Evolutionary conservation across 306 rosid species (phyloP).

Genomic region (Sicyos edulis): DNA sequence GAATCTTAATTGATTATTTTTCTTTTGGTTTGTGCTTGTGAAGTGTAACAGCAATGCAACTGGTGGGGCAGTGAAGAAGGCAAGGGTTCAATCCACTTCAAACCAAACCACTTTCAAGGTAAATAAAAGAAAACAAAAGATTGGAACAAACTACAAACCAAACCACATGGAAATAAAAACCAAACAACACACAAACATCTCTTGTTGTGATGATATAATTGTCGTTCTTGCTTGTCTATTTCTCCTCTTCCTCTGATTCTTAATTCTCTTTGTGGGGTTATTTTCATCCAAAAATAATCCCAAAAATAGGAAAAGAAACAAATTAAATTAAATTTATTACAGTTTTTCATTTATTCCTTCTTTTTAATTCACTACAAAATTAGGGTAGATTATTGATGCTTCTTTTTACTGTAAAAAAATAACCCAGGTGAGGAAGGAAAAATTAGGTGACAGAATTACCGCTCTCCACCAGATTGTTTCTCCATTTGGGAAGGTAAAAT

Average conservation of each 20-base stretch:
- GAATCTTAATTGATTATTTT: background rate
- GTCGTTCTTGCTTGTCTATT: constrained; percentile 79
- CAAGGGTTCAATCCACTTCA: constrained; percentile 85
- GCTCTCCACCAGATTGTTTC: constrained; percentile 98
- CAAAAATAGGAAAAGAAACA: background rate
- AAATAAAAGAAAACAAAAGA: constrained; percentile 18
- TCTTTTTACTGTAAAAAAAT: background rate
- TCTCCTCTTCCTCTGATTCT: constrained; percentile 2
- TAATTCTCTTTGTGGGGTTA: constrained; percentile 12
- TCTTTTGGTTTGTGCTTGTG: background rate
- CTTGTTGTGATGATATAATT: constrained; percentile 37
- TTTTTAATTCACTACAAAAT: background rate
- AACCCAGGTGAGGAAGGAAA: constrained; percentile 86
- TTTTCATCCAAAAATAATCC: constrained; percentile 7
- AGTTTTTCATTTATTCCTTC: background rate
- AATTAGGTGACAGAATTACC: constrained; percentile 97
- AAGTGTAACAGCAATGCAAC: constrained; percentile 72
- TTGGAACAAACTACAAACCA: background rate
- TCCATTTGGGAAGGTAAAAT: constrained; percentile 89
- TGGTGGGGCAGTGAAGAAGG: constrained; percentile 88
- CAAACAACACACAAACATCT: constrained; percentile 29
- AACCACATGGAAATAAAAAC: constrained; percentile 16
- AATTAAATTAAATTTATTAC: background rate
- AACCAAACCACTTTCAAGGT: constrained; percentile 88
- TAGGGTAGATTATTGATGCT: background rate